Conservation (phyloP, 768 basidiomycete species). For the Clavulina sp. region DNA sequence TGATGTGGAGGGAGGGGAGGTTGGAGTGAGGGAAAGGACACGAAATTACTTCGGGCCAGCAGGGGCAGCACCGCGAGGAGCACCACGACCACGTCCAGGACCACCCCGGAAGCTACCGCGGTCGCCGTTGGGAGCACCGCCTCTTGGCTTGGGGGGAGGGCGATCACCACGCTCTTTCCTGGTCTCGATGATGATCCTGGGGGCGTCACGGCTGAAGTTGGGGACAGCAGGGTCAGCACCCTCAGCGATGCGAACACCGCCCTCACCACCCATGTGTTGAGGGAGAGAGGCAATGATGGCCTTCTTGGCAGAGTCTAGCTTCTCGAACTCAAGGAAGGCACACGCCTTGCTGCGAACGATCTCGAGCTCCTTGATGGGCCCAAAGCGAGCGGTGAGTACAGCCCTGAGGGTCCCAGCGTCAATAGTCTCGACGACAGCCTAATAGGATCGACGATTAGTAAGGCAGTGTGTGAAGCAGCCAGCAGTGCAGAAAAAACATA, state of each 20-base stretch:
- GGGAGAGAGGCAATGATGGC: conserved; percentile 67
- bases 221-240: conserved; percentile 29
- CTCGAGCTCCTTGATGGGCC: conserved; percentile 72
- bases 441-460: conserved; percentile 3
- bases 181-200: conserved; percentile 62
- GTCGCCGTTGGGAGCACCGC: not conserved
- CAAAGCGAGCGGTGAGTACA: conserved; percentile 46
- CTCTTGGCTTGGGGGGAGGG: conserved; percentile 19
- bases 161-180: conserved; percentile 85
- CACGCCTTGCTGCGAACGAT: conserved; percentile 78
- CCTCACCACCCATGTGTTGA: conserved; percentile 60
- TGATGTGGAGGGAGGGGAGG: no score
- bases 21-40: no score
- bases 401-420: conserved; percentile 31
- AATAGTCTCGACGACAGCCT: conserved; percentile 61
- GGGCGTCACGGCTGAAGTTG: conserved; percentile 12
- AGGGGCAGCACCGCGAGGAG: not conserved
- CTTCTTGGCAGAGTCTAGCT: conserved; percentile 61
- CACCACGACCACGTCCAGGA: not conserved
- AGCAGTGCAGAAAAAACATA: conserved; percentile 17
- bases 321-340: conserved; percentile 81
- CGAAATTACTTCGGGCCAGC: not conserved
- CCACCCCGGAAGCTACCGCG: not conserved
- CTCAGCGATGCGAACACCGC: conserved; percentile 63
- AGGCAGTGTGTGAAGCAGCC: not conserved